Percentiles rank a stretch among this genome's conserved stretches.
Evolutionary conservation across 1,284 basidiomycete genomes (phyloP).

Genomic region (Hymenochaete sp.): DNA sequence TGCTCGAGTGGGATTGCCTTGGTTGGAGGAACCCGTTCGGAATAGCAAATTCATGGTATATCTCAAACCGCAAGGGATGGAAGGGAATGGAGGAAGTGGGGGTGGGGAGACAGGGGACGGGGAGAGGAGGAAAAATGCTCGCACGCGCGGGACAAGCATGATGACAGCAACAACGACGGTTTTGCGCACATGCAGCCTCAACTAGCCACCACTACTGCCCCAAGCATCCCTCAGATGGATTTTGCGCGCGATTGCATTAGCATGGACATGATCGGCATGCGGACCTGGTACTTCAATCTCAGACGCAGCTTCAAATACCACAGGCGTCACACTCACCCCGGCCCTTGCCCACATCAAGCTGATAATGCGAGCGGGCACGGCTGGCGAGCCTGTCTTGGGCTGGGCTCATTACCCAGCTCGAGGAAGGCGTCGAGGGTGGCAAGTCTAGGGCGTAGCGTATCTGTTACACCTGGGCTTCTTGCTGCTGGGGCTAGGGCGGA

Average conservation of each 20-base stretch:
- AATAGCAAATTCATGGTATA: constrained; percentile 64
- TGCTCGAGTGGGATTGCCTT: constrained; percentile 57
- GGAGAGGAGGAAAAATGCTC: constrained; percentile 23
- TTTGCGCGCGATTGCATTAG: constrained; percentile 8
- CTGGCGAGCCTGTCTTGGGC: no score
- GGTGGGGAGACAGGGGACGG: constrained; percentile 18
- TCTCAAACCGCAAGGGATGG: constrained; percentile 36
- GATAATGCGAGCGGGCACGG: no score
- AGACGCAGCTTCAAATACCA: no score
- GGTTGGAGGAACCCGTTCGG: constrained; percentile 59
- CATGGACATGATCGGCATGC: constrained; percentile 11
- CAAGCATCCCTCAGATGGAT: constrained; percentile 13
- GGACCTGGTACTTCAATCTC: constrained; percentile 13
- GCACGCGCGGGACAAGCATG: constrained; percentile 33
- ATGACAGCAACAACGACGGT: constrained; percentile 32
- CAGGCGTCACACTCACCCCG: no score
- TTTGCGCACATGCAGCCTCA: constrained; percentile 22
- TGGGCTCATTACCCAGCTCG: no score
- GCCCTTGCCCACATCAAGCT: no score
- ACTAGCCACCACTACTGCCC: neutral
- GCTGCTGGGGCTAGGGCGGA: no score
- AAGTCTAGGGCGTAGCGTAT: no score
- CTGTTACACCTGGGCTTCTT: no score
- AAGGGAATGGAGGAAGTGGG: constrained; percentile 37
- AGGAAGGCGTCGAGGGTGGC: no score